Evolutionary conservation across 192 early-diverging fungal genomes (phyloP).

Genomic region (Physocladia obscura): DNA sequence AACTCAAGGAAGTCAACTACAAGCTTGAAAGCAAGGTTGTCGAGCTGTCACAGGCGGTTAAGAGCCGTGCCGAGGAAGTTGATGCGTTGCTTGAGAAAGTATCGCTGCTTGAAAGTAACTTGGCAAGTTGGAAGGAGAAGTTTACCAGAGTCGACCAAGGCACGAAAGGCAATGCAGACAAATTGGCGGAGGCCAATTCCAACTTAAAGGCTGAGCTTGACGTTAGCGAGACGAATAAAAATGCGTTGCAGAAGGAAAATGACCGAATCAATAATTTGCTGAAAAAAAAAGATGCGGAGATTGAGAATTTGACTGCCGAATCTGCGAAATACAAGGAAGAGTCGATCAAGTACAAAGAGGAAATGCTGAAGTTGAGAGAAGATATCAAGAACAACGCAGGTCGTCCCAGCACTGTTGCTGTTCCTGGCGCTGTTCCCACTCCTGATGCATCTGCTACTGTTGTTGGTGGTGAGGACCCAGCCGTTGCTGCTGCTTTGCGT

Average conservation of each 20-base stretch:
- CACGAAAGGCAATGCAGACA: constrained; percentile 51
- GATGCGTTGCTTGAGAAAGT: constrained; percentile 57
- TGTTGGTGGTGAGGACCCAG: constrained; percentile 54
- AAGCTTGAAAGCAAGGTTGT: constrained; percentile 95
- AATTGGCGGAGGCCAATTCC: constrained; percentile 51
- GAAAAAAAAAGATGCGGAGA: constrained; percentile 63
- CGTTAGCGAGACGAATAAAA: constrained; percentile 55
- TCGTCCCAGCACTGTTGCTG: neutral
- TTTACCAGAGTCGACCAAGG: constrained; percentile 64
- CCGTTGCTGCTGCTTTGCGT: constrained; percentile 59
- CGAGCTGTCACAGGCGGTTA: constrained; percentile 81
- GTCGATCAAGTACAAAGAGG: constrained; percentile 59
- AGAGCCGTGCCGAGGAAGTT: constrained; percentile 69
- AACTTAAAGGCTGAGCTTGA: constrained; percentile 62
- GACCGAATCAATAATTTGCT: constrained; percentile 59
- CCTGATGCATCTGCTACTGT: neutral
- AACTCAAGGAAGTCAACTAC: constrained; percentile 92
- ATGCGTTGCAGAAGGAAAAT: constrained; percentile 59
- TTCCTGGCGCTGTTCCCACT: neutral
- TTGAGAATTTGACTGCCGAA: constrained; percentile 57
- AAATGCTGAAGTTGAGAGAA: constrained; percentile 37
- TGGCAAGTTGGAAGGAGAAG: constrained; percentile 69
- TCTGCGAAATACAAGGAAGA: constrained; percentile 63
- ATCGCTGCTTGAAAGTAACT: constrained; percentile 62
- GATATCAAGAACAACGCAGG: constrained; percentile 2